Percentiles rank a stretch among this genome's conserved stretches.
phyloP scores from a whole-genome alignment of 2,329 filamentous ascomycete genomes.

The Drechslerella dactyloides region DNA sequence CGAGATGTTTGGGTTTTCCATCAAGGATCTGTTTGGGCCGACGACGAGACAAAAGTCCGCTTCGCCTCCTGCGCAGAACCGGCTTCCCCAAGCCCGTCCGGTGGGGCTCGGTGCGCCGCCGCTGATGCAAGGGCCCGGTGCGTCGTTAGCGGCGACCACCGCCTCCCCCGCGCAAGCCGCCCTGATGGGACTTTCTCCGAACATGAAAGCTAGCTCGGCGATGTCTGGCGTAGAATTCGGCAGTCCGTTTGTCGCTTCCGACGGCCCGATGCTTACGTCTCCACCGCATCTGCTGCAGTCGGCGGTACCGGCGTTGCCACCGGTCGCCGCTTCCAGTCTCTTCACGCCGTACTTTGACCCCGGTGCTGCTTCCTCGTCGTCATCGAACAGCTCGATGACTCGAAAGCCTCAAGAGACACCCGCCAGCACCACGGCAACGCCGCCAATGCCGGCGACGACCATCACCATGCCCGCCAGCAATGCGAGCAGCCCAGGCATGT shows the following conservation, averaged over 20 bases:
- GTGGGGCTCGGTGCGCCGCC: conserved; percentile 20
- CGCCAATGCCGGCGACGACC: conserved; percentile 30
- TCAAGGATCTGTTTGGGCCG: conserved; percentile 43
- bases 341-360: conserved; percentile 49
- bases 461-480: conserved; percentile 17
- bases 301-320: conserved; percentile 3
- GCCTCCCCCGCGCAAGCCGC: conserved; percentile 11
- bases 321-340: conserved; percentile 23
- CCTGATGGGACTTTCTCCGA: conserved; percentile 13
- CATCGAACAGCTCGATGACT: conserved; percentile 14
- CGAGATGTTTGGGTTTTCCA: conserved; percentile 52
- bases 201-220: conserved; percentile 4
- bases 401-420: conserved; percentile 14
- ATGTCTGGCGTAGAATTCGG: conserved; percentile 27
- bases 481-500: conserved; percentile 51
- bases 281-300: conserved; percentile 32
- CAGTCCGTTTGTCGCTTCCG: conserved; percentile 18
- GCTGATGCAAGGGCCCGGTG: conserved; percentile 8
- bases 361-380: conserved; percentile 25
- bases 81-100: conserved; percentile 16
- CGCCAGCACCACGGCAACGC: conserved; percentile 36
- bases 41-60: conserved; percentile 25
- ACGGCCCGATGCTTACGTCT: conserved; percentile 16
- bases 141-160: neutral
- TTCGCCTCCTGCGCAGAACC: conserved; percentile 18